Evolutionary conservation across 2,329 filamentous ascomycete genomes (phyloP), one percentile per base, ranked within the genome.

Genomic region (Penicillium sp.): DNA sequence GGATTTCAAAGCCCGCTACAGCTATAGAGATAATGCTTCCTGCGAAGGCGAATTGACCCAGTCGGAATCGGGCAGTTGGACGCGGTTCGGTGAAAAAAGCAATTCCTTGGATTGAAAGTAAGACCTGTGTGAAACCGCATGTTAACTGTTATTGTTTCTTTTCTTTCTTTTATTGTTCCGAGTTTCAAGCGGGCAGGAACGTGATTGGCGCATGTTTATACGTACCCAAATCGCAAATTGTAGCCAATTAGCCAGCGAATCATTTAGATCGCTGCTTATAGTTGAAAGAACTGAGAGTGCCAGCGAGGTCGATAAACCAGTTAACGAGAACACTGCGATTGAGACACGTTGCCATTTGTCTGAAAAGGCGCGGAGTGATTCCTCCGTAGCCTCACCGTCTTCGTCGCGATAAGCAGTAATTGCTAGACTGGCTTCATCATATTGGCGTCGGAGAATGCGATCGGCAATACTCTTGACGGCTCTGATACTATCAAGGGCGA

Each of bases 301-400:
- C 52, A 88, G 72, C 2, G 87, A 88, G 13, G 83, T 70, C 8
- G 75, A 78, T 14, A 85, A 73, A 1, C 87, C 88, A 37, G 78
- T 57, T 13, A 79, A 55, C 0, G 85, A 82, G n/a, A 84, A 79
- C 3, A 85, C 33, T 5, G 85, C 68, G 45, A 90, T 77, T 22
- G 79, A 68, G 4, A 77, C 59, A 68, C 88, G 89, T 53, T 86
- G 81, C 56, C 80, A 66, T 56, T 77, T 83, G 61, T 84, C 82
- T 27, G 87, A 88, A 68, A 87, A 92, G 39, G 79, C 79, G 22
- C 80, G 80, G 52, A 86, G 70, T 1, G 86, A 85, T 67, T 88
- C 85, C 41, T 84, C 80, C 0, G 86, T 88, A 31, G 87, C 88
- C 61, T 82, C 79, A 48, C 90, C 90, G 73, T 93, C 90, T 59